Evolutionary conservation across 1,284 basidiomycete species (phyloP).

Genomic region (Taiwanofungus camphoratus): DNA sequence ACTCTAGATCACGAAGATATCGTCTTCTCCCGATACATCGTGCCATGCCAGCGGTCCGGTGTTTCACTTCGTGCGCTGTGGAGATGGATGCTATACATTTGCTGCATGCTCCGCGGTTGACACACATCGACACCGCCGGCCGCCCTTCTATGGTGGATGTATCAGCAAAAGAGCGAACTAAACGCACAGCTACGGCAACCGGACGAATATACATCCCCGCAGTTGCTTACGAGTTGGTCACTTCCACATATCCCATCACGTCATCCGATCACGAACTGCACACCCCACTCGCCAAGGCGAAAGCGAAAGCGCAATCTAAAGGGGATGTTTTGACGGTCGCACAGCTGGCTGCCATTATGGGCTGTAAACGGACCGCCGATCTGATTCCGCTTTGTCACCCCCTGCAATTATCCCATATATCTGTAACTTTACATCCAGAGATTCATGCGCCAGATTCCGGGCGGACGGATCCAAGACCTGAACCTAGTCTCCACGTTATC

Average conservation of each 20-base stretch:
- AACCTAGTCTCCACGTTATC: neutral
- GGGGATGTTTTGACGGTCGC: constrained; percentile 76
- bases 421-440: constrained; percentile 54
- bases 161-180: constrained; percentile 57
- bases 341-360: constrained; percentile 85
- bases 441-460: constrained; percentile 10
- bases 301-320: constrained; percentile 53
- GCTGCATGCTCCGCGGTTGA: constrained; percentile 41
- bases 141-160: constrained; percentile 81
- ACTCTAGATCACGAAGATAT: too few species aligned
- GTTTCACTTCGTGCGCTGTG: too few species aligned
- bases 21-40: too few species aligned
- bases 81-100: too few species aligned
- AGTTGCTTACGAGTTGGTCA: constrained; percentile 60
- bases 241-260: constrained; percentile 27
- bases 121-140: constrained; percentile 67
- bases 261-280: neutral
- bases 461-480: constrained; percentile 4
- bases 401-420: constrained; percentile 62
- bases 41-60: too few species aligned
- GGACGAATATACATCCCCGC: constrained; percentile 72
- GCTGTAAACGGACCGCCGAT: constrained; percentile 73
- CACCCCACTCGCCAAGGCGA: constrained; percentile 28
- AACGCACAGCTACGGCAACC: constrained; percentile 67
- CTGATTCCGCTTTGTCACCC: constrained; percentile 87